Conservation (phyloP, 495 filamentous ascomycete species). For the Podospora appendiculata region DNA sequence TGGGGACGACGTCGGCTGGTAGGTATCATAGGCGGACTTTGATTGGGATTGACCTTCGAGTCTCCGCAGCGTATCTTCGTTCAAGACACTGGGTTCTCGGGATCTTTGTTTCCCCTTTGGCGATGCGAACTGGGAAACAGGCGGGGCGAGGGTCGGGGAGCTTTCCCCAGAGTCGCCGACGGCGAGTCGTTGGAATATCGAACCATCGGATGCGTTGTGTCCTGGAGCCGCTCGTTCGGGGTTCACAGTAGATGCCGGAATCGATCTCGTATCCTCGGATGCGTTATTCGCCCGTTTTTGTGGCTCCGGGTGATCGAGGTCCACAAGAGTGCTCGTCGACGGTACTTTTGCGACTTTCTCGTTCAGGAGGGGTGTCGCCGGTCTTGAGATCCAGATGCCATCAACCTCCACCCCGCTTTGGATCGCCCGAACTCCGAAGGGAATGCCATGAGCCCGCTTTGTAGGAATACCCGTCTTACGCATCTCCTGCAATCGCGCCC, state of each 20-base stretch:
- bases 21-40: conserved; percentile 11
- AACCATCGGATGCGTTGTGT: conserved; percentile 18
- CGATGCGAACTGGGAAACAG: conserved; percentile 10
- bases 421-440: conserved; percentile 84
- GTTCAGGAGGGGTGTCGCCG: conserved; percentile 41
- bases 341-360: too few species aligned
- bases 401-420: conserved; percentile 80
- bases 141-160: conserved; percentile 4
- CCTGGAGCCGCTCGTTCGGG: conserved; percentile 14
- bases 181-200: conserved; percentile 15
- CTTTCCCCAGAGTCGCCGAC: conserved; percentile 13
- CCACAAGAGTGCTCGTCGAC: conserved; percentile 24
- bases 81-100: conserved; percentile 12
- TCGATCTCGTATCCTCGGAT: conserved; percentile 7
- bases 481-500: conserved; percentile 46
- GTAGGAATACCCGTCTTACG: conserved; percentile 39
- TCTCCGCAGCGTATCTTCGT: conserved; percentile 27
- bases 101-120: neutral
- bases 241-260: conserved; percentile 8
- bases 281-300: conserved; percentile 9
- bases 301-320: conserved; percentile 7
- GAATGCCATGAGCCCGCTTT: conserved; percentile 54
- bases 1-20: conserved; percentile 13
- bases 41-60: conserved; percentile 23
- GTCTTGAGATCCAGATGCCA: conserved; percentile 78